These are phyloP conservation scores for Schwanniomyces pseudopolymorphus DNA, from an alignment of 805 yeast genomes.

Conservation along the genomic window DNA sequence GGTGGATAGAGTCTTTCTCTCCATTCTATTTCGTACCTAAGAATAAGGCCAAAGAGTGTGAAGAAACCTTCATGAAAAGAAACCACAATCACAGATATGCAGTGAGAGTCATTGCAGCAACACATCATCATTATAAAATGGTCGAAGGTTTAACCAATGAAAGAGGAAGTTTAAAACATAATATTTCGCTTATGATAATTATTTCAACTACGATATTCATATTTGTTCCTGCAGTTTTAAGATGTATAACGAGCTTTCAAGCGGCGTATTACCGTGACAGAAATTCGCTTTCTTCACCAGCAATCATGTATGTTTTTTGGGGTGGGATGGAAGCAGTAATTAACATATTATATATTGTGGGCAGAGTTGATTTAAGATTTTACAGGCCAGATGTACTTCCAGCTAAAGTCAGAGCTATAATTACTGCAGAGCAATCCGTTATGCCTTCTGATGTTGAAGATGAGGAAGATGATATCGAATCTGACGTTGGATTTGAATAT, in stretches of 20 bases:
- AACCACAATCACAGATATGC: constrained; percentile 51
- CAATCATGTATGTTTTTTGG: constrained; percentile 66
- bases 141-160: constrained; percentile 32
- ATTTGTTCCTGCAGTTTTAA: constrained; percentile 49
- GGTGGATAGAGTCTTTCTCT: constrained; percentile 71
- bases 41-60: constrained; percentile 49
- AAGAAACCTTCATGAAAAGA: constrained; percentile 41
- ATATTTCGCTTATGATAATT: constrained; percentile 48
- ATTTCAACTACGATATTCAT: constrained; percentile 47
- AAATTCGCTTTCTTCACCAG: constrained; percentile 39
- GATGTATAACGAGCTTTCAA: constrained; percentile 50
- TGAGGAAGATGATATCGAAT: constrained; percentile 10
- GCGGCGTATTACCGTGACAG: constrained; percentile 5
- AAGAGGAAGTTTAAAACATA: constrained; percentile 48
- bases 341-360: constrained; percentile 54
- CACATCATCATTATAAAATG: constrained; percentile 41
- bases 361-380: constrained; percentile 73
- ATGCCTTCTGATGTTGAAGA: constrained; percentile 24
- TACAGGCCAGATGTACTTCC: constrained; percentile 70
- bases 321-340: constrained; percentile 65
- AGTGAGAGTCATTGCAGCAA: constrained; percentile 60
- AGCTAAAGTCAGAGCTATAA: constrained; percentile 34
- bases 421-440: constrained; percentile 42
- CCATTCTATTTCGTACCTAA: constrained; percentile 59
- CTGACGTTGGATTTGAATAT: constrained; percentile 10